A percentile compares a stretch with the other conserved stretches of the same genome.
Evolutionary conservation across 2,329 filamentous ascomycete species (phyloP).

Genomic region (Gaeumannomyces tritici): DNA sequence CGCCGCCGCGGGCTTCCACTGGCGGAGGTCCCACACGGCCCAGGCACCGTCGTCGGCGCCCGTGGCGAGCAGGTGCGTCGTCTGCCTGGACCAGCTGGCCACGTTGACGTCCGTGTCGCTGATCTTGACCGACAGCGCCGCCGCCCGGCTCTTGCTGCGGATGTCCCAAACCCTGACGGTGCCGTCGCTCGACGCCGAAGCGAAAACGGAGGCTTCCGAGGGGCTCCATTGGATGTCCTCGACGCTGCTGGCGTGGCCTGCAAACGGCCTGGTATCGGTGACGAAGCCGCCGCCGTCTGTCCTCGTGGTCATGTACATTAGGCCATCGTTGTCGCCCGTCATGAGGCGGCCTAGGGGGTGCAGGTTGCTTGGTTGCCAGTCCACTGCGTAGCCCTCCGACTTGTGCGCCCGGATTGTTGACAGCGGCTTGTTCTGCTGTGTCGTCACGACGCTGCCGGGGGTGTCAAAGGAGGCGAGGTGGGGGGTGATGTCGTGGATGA

Average conservation of each 20-base stretch:
- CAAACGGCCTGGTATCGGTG: slow-evolving; percentile 75
- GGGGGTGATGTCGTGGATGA: slow-evolving; percentile 90
- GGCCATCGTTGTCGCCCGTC: slow-evolving; percentile 83
- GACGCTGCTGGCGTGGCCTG: slow-evolving; percentile 74
- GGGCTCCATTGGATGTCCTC: slow-evolving; percentile 98
- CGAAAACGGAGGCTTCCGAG: slow-evolving; percentile 85
- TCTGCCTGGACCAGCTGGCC: slow-evolving; percentile 87
- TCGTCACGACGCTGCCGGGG: slow-evolving; percentile 70
- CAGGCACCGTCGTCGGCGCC: slow-evolving; percentile 90
- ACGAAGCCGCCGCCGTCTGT: slow-evolving; percentile 84
- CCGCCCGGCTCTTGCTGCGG: slow-evolving; percentile 76
- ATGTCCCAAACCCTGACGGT: slow-evolving; percentile 95
- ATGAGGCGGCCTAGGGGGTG: slow-evolving; percentile 75
- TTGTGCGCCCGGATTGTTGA: slow-evolving; percentile 86
- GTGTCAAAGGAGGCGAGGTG: slow-evolving; percentile 85
- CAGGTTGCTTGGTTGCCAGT: slow-evolving; percentile 68
- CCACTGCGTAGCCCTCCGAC: slow-evolving; percentile 88
- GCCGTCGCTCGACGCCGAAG: slow-evolving; percentile 87
- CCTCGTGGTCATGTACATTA: slow-evolving; percentile 80
- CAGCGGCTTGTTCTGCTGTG: slow-evolving; percentile 80
- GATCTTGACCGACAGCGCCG: slow-evolving; percentile 80
- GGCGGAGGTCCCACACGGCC: slow-evolving; percentile 91
- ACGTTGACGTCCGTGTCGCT: slow-evolving; percentile 88
- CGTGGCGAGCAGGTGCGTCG: slow-evolving; percentile 79
- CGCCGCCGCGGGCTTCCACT: slow-evolving; percentile 67